phyloP scores from a whole-genome alignment of 306 rosid genomes.

The Begonia peltatifolia region DNA sequence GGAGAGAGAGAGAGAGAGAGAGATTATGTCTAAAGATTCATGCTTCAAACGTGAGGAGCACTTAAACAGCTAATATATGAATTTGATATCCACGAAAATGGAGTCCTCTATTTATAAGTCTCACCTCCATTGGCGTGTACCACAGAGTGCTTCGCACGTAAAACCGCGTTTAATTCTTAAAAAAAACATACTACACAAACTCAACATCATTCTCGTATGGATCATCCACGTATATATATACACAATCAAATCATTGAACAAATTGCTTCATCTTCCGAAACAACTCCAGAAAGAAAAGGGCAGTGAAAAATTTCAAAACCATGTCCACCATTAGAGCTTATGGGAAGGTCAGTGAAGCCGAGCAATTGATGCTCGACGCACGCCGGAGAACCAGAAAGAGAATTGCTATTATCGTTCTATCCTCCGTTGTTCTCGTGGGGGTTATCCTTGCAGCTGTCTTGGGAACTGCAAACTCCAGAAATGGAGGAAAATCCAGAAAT shows the following conservation, averaged over 20 bases:
- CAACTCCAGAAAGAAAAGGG: background rate
- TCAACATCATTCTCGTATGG: background rate
- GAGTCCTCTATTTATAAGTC: no score
- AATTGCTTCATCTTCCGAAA: background rate
- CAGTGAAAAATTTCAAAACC: background rate
- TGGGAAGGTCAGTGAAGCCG: constrained; percentile 38
- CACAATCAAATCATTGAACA: background rate
- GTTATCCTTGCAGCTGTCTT: constrained; percentile 29
- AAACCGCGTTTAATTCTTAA: background rate
- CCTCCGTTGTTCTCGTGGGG: constrained; percentile 30
- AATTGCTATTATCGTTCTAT: constrained; percentile 33
- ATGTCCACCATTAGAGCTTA: constrained; percentile 35
- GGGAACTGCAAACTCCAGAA: constrained; percentile 11
- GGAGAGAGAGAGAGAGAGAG: no score
- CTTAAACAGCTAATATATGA: no score
- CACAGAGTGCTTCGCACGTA: constrained; percentile 8
- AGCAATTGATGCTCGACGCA: constrained; percentile 32
- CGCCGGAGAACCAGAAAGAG: constrained; percentile 32
- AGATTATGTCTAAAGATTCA: no score
- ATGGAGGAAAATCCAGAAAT: constrained; percentile 9
- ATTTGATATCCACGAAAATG: no score
- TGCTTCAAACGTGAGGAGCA: no score
- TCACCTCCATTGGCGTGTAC: no score
- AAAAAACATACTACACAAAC: background rate
- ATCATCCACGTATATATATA: background rate